Base-by-base conservation (phyloP, 2,329 filamentous ascomycete genomes). In the Sarocladium strictum region DNA sequence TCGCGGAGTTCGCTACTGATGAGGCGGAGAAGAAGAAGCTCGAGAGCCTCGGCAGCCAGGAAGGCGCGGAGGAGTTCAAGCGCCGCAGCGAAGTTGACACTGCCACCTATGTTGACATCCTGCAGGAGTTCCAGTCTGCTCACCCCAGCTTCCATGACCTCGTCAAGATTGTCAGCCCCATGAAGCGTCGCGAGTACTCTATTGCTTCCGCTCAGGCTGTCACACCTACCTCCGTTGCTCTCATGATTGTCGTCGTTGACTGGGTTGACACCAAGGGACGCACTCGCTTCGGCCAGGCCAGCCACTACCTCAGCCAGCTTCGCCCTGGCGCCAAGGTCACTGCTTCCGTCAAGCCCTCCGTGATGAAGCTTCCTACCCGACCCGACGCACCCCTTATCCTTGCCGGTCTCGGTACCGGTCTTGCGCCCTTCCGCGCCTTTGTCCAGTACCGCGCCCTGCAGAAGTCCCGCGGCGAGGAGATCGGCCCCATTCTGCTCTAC, bases 381-480 rank as follows among this genome's bases (percentile, higher is more conserved):
- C 86, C 92, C 62, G 94, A 90, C 35, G 90, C 93, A 49, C 94
- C 94, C 38, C 85, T 99, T 67, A 97, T 99, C 78, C 97, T 99
- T 93, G 94, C 94, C 10, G 94, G 94, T 70, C 87, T 97, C n/a
- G 94, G 94, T 59, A 99, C 94, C 0, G 94, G 94, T 67, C 86
- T 99, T 21, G 94, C 94, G 1, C 94, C 94, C n/a, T 99, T 99
- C 90, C 90, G 94, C 61, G 94, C 94, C 57, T 99, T 99, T 67
- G 88, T 97, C 47, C 94, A 99, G 75, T 94, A 99, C 76, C 93
- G 94, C 56, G 94, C 94, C 51, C 91, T 95, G 84, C 93, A 99
- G 70, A 96, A 96, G 77, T 86, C 90, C n/a, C 90, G 95, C 70
- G 94, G 94, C 71, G 92, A 96, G 76, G 85, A 94, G 56, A 96